These are phyloP conservation scores for Botrytis porri DNA, from an alignment of 2,329 filamentous ascomycete species.

Conservation along the genomic window DNA sequence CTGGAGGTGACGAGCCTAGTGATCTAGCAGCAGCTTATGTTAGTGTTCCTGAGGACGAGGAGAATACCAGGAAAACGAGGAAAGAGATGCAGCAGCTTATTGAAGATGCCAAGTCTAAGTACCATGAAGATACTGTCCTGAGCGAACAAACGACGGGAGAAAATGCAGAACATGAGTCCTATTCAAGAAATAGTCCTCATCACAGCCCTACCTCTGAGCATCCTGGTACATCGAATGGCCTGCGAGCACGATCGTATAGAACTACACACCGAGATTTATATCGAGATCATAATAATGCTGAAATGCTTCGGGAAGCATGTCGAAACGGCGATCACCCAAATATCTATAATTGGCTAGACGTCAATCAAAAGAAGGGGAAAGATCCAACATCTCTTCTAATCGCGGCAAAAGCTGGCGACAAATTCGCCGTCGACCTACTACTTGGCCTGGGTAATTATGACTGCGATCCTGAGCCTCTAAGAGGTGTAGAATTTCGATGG, in stretches of 20 bases:
- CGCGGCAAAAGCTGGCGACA: conserved; percentile 87
- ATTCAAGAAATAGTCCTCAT: conserved; percentile 57
- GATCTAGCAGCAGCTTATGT: conserved; percentile 73
- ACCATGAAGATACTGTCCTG: conserved; percentile 51
- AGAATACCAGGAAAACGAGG: conserved; percentile 21
- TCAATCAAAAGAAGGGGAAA: conserved; percentile 46
- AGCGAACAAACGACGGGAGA: conserved; percentile 46
- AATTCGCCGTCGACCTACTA: conserved; percentile 47
- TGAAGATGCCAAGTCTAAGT: conserved; percentile 58
- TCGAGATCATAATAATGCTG: conserved; percentile 55
- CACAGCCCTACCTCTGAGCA: conserved; percentile 49
- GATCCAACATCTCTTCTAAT: conserved; percentile 88
- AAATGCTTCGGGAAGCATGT: conserved; percentile 52
- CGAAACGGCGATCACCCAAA: conserved; percentile 60
- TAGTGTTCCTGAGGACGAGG: conserved; percentile 55
- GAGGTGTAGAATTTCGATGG: conserved; percentile 58
- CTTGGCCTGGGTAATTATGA: conserved; percentile 53
- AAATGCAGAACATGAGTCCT: conserved; percentile 46
- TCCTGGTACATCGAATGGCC: conserved; percentile 41
- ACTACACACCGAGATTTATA: conserved; percentile 63
- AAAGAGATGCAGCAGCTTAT: conserved; percentile 69
- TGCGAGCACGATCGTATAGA: conserved; percentile 53
- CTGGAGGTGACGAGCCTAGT: conserved; percentile 81
- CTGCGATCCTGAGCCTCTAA: conserved; percentile 66
- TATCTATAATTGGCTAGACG: conserved; percentile 58